Conservation (phyloP, 148 eudicot genomes). For the Spergularia bocconei region DNA sequence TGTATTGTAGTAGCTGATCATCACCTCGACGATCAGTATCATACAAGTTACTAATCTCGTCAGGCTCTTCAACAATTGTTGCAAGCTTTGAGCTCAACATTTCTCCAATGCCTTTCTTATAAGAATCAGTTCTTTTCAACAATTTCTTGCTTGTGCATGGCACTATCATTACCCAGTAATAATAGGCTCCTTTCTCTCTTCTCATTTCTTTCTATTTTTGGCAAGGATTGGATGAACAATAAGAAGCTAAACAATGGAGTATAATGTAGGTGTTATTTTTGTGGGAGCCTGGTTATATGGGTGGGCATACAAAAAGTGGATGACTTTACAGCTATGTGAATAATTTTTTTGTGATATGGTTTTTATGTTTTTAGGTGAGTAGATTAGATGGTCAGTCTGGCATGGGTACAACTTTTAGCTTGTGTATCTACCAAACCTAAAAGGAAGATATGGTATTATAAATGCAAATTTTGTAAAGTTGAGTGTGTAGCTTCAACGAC, state of each 20-base stretch:
- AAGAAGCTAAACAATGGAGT: neutral
- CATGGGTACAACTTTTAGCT: neutral
- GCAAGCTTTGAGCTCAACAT: conserved; percentile 26
- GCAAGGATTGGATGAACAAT: neutral
- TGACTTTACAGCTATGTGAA: conserved; percentile 28
- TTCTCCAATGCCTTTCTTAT: conserved; percentile 30
- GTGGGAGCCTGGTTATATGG: neutral
- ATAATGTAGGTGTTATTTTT: neutral
- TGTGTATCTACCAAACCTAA: conserved; percentile 26
- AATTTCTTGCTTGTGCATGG: conserved; percentile 30
- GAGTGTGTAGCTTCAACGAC: neutral
- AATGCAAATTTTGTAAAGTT: conserved; percentile 10
- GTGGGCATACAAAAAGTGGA: conserved; percentile 3
- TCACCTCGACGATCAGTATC: neutral
- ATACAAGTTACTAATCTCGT: conserved; percentile 1
- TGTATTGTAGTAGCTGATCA: neutral
- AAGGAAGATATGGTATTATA: conserved; percentile 15
- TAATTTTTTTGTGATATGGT: conserved; percentile 12
- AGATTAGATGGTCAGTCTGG: conserved; percentile 8
- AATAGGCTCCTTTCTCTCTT: conserved; percentile 2
- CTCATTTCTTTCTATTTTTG: neutral
- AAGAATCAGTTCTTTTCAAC: conserved; percentile 22
- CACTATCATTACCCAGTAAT: conserved; percentile 17
- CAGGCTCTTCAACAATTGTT: conserved; percentile 31
- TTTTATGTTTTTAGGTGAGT: conserved; percentile 8